A percentile compares a stretch with the other conserved stretches of the same genome.
Evolutionary conservation across 495 filamentous ascomycete species (phyloP).

Genomic region (Lineolata rhizophorae): DNA sequence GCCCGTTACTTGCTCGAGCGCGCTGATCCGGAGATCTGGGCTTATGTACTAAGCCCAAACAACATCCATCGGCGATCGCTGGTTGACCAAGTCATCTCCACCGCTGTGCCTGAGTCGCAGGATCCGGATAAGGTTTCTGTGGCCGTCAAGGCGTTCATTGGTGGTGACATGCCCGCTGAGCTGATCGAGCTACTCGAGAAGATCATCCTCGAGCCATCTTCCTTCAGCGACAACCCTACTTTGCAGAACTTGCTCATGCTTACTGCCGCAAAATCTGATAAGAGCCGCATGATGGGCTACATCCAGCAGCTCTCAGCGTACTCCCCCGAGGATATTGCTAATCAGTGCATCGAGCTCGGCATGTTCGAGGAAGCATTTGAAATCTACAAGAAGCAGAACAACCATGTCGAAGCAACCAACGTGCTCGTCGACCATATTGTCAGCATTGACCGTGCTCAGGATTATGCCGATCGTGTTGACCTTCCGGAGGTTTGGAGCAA

Average conservation of each 20-base stretch:
- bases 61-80: slow-evolving; percentile 84
- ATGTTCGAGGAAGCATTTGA: slow-evolving; percentile 95
- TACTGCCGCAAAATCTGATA: slow-evolving; percentile 92
- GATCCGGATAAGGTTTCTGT: slow-evolving; percentile 92
- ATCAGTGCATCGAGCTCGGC: slow-evolving; percentile 82
- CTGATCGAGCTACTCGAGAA: slow-evolving; percentile 96
- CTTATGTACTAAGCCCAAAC: slow-evolving; percentile 83
- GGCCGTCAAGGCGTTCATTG: slow-evolving; percentile 82
- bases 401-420: slow-evolving; percentile 65
- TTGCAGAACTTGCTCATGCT: slow-evolving; percentile 94
- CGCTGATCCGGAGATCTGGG: slow-evolving; percentile 78
- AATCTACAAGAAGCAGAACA: slow-evolving; percentile 93
- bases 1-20: slow-evolving; percentile 87
- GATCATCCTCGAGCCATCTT: slow-evolving; percentile 93
- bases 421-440: slow-evolving; percentile 94
- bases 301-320: slow-evolving; percentile 79
- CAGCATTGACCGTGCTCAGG: slow-evolving; percentile 93
- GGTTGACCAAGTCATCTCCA: slow-evolving; percentile 91
- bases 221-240: slow-evolving; percentile 91
- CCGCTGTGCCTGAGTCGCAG: slow-evolving; percentile 81
- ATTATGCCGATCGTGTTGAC: slow-evolving; percentile 91
- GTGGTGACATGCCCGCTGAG: slow-evolving; percentile 74
- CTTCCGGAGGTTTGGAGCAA: slow-evolving; percentile 96
- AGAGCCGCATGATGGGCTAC: slow-evolving; percentile 88
- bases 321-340: slow-evolving; percentile 76